These are phyloP conservation scores for Solanum acaule DNA, from an alignment of 257 asterid species.

Conservation along the genomic window DNA sequence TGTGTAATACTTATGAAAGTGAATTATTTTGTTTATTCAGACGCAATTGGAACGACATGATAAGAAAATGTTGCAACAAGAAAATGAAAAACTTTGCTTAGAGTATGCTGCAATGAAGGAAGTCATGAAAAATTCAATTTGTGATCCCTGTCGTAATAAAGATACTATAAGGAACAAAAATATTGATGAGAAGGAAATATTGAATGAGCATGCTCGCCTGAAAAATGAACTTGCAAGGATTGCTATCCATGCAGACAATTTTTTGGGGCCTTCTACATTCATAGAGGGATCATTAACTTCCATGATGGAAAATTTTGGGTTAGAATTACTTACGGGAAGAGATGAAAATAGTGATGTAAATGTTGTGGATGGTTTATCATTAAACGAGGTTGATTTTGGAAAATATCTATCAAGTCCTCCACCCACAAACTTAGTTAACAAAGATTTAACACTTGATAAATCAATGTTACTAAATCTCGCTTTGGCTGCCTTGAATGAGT, in stretches of 20 bases:
- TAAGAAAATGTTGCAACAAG: neutral
- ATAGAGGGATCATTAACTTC: no score
- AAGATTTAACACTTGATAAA: no score
- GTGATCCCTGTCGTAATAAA: neutral
- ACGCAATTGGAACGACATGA: neutral
- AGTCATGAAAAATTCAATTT: neutral
- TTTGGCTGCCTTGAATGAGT: no score
- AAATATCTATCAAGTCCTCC: no score
- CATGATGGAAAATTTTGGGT: no score
- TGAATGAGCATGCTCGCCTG: neutral
- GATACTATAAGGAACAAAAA: neutral
- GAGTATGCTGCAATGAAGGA: neutral
- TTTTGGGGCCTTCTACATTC: neutral
- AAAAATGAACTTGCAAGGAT: neutral
- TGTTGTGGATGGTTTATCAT: no score
- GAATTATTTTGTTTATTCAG: neutral
- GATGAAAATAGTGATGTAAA: no score
- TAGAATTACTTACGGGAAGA: no score
- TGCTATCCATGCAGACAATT: neutral
- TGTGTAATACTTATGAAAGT: no score
- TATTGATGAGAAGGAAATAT: neutral
- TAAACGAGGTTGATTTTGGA: no score
- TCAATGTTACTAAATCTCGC: no score
- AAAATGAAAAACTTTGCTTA: neutral
- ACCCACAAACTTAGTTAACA: no score